Base-by-base conservation (phyloP, 345 rosid genomes). In the Salix purpurea region DNA sequence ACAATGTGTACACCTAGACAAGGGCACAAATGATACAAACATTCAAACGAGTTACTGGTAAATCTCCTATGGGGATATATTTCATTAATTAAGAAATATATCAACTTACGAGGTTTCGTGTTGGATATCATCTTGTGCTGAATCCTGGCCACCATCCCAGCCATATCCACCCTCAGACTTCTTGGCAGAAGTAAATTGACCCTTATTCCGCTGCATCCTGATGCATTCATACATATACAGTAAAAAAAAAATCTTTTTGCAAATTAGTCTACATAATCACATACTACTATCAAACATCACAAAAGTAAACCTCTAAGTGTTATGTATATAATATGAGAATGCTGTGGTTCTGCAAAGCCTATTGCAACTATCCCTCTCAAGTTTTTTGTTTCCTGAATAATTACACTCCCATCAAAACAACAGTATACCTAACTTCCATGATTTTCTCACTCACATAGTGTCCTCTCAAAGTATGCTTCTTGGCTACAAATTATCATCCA, bases 201-300 rank as follows among this genome's bases (percentile, higher is more conserved):
- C 99, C 80, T 96, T 96, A 69, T 90, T 93, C 14, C 99, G 91
- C 77, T 93, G 91, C 99, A 96, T 96, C 86, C 99, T 96, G 95
- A 65, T 42, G 36, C 15, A 66, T 24, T 66, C 50, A 70, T 0
- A 36, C 28, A 44, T 14, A 77, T 23, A 36, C 37, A 79, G 24
- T 18, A 23, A 26, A 21, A 62, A 30, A 64, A 10, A 23, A 2
- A 19, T 67, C 19, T 44, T 40, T 69, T 50, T n/a, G 13, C 9
- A 18, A 13, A 19, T 32, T 69, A 40, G 54, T 8, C 28, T 40
- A 36, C 32, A 24, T 40, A 32, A 69, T 23, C 18, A 1, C 44
- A 34, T 67, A 18, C 42, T 21, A 32, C 16, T 34, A 67, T 39
- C 23, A 52, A 52, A 19, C 3, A 52, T 52, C 23, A 52, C 14